phyloP scores from a whole-genome alignment of 192 early-diverging fungal species.

The Thoreauomyces humboldtii region DNA sequence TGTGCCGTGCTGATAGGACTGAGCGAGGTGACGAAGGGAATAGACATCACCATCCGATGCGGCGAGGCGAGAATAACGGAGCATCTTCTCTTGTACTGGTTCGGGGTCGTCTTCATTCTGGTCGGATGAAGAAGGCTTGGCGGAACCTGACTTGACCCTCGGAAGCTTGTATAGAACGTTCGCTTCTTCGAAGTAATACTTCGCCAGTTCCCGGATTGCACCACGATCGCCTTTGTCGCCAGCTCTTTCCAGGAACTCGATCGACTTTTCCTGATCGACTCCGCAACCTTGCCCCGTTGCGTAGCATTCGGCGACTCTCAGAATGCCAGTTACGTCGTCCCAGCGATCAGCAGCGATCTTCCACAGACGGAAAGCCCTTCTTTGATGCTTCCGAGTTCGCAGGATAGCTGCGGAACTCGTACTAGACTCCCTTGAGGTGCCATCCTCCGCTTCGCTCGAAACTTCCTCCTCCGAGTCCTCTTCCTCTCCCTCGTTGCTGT shows the following conservation, averaged over 20 bases:
- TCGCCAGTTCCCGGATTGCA: neutral
- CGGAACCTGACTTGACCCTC: too few relatives aligned
- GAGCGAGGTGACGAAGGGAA: conserved; percentile 5
- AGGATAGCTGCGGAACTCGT: too few relatives aligned
- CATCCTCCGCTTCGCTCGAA: too few relatives aligned
- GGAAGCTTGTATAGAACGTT: too few relatives aligned
- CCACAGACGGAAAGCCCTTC: conserved; percentile 12
- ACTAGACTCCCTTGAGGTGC: too few relatives aligned
- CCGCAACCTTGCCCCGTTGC: neutral
- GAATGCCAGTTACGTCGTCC: conserved; percentile 1
- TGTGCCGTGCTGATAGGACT: neutral
- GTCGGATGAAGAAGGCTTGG: neutral
- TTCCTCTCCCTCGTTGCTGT: too few relatives aligned
- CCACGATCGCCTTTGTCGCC: conserved; percentile 9
- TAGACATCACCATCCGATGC: conserved; percentile 12
- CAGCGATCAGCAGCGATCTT: conserved; percentile 1
- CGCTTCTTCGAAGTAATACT: neutral
- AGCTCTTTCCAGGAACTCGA: conserved; percentile 11
- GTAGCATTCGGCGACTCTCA: conserved; percentile 18
- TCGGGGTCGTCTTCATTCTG: conserved; percentile 1
- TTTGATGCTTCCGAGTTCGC: too few relatives aligned
- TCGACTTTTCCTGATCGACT: neutral
- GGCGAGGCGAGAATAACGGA: conserved; percentile 8
- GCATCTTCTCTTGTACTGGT: neutral
- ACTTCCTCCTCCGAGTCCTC: too few relatives aligned